A percentile compares a stretch with the other conserved stretches of the same genome.
phyloP scores from a whole-genome alignment of 1,284 basidiomycete genomes.

The Naganishia liquefaciens region DNA sequence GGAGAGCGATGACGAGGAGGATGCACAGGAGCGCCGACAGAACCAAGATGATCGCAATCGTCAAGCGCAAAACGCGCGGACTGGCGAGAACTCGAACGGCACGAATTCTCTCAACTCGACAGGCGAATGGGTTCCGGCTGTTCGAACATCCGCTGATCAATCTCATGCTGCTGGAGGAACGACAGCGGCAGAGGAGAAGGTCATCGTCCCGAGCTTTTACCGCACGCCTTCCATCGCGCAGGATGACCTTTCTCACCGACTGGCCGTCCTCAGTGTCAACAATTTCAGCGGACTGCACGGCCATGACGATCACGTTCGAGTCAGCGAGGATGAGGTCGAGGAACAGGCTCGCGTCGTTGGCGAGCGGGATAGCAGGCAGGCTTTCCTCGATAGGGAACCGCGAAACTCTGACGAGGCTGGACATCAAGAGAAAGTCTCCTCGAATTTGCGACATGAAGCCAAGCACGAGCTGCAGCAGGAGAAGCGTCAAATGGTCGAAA shows the following conservation, averaged over 20 bases:
- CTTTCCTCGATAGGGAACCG: conserved; percentile 7
- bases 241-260: conserved; percentile 27
- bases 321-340: conserved; percentile 22
- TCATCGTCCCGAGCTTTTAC: conserved; percentile 31
- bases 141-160: background rate
- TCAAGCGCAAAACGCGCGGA: conserved; percentile 1
- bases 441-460: conserved; percentile 5
- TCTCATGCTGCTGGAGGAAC: background rate
- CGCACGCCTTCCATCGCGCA: conserved; percentile 23
- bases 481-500: conserved; percentile 16
- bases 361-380: conserved; percentile 9
- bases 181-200: conserved; percentile 9
- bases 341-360: background rate
- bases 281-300: conserved; percentile 28
- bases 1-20: conserved; percentile 1
- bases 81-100: background rate
- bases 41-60: conserved; percentile 8
- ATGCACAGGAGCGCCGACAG: conserved; percentile 24
- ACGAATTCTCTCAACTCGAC: conserved; percentile 5
- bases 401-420: conserved; percentile 7
- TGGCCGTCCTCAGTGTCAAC: conserved; percentile 33
- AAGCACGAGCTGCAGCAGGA: conserved; percentile 3
- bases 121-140: conserved; percentile 27
- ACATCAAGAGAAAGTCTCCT: conserved; percentile 3
- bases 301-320: conserved; percentile 16